Conservation (phyloP, 768 basidiomycete species). For the Suillus fuscotomentosus region DNA sequence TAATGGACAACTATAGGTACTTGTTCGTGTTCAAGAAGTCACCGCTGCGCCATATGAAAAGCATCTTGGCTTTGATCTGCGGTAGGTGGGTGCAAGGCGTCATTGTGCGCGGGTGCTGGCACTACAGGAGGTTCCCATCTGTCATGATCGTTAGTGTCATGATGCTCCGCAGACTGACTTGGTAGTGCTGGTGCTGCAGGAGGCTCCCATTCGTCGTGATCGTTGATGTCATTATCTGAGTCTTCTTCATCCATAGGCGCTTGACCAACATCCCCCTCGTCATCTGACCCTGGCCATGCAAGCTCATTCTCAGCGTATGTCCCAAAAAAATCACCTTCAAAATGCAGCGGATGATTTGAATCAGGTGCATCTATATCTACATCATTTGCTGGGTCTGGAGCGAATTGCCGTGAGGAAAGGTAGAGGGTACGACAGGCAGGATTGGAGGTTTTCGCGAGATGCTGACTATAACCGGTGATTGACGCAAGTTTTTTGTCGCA, state of each 20-base stretch:
- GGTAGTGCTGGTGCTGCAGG: not conserved
- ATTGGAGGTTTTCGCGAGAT: constrained; percentile 4
- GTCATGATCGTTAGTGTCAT: not conserved
- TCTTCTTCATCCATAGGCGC: not conserved
- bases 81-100: not conserved
- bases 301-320: not conserved
- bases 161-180: not conserved
- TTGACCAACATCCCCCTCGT: not conserved
- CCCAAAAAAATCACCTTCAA: not conserved
- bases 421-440: not conserved
- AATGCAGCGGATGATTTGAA: not conserved
- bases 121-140: not conserved
- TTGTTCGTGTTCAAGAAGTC: not conserved
- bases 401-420: not conserved
- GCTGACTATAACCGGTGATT: not conserved
- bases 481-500: too few species aligned
- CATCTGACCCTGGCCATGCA: not conserved
- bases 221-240: not conserved
- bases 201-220: not conserved
- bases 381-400: not conserved
- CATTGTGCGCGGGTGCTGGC: not conserved
- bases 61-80: not conserved
- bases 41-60: not conserved
- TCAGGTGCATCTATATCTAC: not conserved
- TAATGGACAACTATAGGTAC: not conserved